Conservation (phyloP, 208 protist species). For the Balamuthia mandrillaris region DNA sequence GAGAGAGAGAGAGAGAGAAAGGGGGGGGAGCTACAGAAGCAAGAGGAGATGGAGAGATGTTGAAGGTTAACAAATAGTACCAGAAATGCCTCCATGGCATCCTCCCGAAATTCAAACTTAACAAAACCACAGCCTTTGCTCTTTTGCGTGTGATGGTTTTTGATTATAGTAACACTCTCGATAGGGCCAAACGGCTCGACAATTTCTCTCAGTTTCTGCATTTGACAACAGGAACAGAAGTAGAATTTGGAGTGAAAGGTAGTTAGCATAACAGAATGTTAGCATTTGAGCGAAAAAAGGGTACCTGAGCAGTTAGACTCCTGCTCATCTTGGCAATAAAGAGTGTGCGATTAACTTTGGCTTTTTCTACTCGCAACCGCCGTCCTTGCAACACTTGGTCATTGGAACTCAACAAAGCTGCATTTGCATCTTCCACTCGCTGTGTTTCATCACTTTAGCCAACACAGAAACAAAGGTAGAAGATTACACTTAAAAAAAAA, state of each 20-base stretch:
- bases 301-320: conserved; percentile 13
- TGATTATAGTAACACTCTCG: conserved; percentile 45
- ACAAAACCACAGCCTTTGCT: conserved; percentile 55
- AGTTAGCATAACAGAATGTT: no score
- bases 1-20: background rate
- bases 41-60: background rate
- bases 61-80: no score
- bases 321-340: conserved; percentile 46
- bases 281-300: no score
- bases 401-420: background rate
- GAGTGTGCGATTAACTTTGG: conserved; percentile 48
- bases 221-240: no score
- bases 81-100: conserved; percentile 38
- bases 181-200: conserved; percentile 30
- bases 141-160: conserved; percentile 48
- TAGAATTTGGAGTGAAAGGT: no score
- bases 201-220: conserved; percentile 20
- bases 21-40: background rate
- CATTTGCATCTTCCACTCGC: background rate
- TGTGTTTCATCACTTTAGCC: no score
- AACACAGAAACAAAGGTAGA: background rate
- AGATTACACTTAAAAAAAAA: background rate
- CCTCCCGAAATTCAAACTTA: conserved; percentile 38
- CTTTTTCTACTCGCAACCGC: conserved; percentile 33
- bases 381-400: background rate